Base-by-base conservation (phyloP, 2,329 filamentous ascomycete species). In the Claviceps paspali region DNA sequence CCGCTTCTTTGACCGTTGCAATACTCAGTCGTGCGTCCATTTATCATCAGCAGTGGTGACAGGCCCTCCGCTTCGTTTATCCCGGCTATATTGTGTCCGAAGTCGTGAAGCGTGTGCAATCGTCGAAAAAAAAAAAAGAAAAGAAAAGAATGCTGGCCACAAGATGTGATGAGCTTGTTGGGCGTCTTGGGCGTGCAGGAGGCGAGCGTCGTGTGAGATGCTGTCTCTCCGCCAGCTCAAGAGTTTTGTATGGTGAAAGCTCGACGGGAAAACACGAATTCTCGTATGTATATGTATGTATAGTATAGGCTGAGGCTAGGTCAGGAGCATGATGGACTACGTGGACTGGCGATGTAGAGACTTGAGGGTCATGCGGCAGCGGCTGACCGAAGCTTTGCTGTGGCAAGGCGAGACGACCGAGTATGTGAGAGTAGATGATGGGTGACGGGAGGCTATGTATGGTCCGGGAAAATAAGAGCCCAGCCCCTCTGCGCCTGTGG, bases 11-110 rank as follows among this genome's bases (percentile, higher is more conserved):
- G 49, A 61, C 60, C 40, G 59, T 51, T 44, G 57, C 49, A 43
- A 62, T 55, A 47, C 59, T 51, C 49, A 64, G 52, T 51, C 58
- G 53, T 46, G 49, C 56, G 45, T 69, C 60, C 67, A 70, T 70
- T 48, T 53, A 56, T 60, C 58, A 57, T 61, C 50, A 57, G 47
- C 60, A 56, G 51, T 55, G 53, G 56, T 48, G 51, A 54, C 61
- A 65, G 63, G 50, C 57, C 60, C 38, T 39, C 21, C 21, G 5
- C 21, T 17, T 17, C 7, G 18, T 9, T 18, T 23, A 24, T 31
- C 9, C 11, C 24, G 8, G 12, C 19, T 26, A 30, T 26, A 8
- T 8, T 18, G 17, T 12, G 18, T 31, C 26, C 26, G 18, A 28
- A 14, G 11, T 11, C 34, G 10, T 19, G 28, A 33, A 27, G 35